Percentiles rank a stretch among this genome's conserved stretches.
Evolutionary conservation across 1,139 yeast species (phyloP).

Genomic region (Blastobotrys indianensis): DNA sequence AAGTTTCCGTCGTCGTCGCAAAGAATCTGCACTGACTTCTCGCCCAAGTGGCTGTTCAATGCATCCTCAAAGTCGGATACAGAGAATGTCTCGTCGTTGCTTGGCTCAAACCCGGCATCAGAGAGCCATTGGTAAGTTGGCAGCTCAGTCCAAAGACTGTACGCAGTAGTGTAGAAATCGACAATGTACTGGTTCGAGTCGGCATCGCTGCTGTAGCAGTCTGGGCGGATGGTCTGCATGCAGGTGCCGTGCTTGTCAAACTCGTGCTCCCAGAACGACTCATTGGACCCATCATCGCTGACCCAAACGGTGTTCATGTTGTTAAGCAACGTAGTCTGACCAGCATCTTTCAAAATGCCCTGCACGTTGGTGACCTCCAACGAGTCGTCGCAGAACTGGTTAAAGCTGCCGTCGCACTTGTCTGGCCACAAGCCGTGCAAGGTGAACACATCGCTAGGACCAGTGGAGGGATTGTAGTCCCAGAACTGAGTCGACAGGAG

Average conservation of each 20-base stretch:
- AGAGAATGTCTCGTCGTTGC: constrained; percentile 54
- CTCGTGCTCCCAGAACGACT: constrained; percentile 83
- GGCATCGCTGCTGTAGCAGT: constrained; percentile 48
- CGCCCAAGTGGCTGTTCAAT: constrained; percentile 40
- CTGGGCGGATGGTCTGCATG: constrained; percentile 67
- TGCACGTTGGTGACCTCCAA: constrained; percentile 54
- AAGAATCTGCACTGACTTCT: constrained; percentile 43
- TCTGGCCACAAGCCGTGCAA: constrained; percentile 86
- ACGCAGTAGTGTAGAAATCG: constrained; percentile 68
- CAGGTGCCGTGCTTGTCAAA: constrained; percentile 96
- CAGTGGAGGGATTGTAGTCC: constrained; percentile 83
- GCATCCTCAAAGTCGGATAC: constrained; percentile 63
- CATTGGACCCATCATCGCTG: constrained; percentile 69
- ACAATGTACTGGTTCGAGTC: constrained; percentile 56
- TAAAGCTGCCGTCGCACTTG: constrained; percentile 66
- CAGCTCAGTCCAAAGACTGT: constrained; percentile 53
- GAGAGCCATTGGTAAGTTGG: constrained; percentile 68
- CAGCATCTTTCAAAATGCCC: constrained; percentile 44
- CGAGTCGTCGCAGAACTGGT: constrained; percentile 66
- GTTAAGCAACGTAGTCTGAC: constrained; percentile 43
- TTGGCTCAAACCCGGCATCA: constrained; percentile 65
- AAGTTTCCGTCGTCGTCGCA: constrained; percentile 33
- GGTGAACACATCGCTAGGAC: constrained; percentile 73
- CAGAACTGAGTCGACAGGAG: constrained; percentile 86
- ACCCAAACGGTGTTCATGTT: constrained; percentile 69